Evolutionary conservation across 768 basidiomycete species (phyloP).

Genomic region (Trametes cubensis): DNA sequence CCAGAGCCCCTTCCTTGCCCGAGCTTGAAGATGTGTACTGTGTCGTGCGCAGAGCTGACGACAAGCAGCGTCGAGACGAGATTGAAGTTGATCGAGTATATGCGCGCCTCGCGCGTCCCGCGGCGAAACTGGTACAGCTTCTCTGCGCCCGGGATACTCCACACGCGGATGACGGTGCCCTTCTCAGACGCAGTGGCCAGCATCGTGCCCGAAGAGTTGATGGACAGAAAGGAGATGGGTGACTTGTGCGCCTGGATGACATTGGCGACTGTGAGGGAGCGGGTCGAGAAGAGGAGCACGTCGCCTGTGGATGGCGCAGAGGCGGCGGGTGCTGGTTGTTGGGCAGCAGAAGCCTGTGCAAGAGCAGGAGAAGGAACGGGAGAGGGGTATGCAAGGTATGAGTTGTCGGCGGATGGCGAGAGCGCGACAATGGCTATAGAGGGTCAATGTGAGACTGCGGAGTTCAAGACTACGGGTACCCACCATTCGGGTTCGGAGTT

Average conservation of each 20-base stretch:
- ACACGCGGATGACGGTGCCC: conserved; percentile 96
- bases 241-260: conserved; percentile 97
- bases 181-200: conserved; percentile 94
- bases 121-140: conserved; percentile 94
- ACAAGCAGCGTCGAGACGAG: conserved; percentile 79
- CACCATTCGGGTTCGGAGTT: conserved; percentile 92
- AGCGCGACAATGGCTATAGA: conserved; percentile 86
- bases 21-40: conserved; percentile 95
- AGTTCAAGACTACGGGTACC: conserved; percentile 21
- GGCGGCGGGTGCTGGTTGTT: conserved; percentile 39
- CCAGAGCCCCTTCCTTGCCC: conserved; percentile 41
- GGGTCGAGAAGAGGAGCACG: conserved; percentile 93
- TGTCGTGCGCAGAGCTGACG: conserved; percentile 90
- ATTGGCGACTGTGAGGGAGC: conserved; percentile 88
- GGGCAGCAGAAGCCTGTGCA: conserved; percentile 40
- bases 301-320: conserved; percentile 64
- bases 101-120: conserved; percentile 83
- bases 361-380: conserved; percentile 84
- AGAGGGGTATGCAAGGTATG: conserved; percentile 95
- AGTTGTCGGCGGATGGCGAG: conserved; percentile 90
- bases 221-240: conserved; percentile 82
- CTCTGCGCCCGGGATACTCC: conserved; percentile 87
- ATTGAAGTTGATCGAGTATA: conserved; percentile 89
- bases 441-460: conserved; percentile 1
- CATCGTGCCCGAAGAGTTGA: conserved; percentile 86